A percentile compares a stretch with the other conserved stretches of the same genome.
phyloP scores from a whole-genome alignment of 1,284 basidiomycete genomes.

The Cryptococcus sp. region DNA sequence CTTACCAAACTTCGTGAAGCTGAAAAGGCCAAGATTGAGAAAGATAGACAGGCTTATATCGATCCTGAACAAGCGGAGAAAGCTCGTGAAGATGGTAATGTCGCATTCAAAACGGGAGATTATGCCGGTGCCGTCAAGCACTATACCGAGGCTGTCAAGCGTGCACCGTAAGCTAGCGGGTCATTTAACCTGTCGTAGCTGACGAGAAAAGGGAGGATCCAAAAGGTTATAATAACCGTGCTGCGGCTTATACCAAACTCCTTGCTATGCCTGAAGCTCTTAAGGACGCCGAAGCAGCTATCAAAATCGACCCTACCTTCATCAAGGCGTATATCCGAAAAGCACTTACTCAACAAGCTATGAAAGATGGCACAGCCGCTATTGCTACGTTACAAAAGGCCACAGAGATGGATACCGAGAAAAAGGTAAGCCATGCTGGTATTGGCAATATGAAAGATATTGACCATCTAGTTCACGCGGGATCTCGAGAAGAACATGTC shows the following conservation, averaged over 20 bases:
- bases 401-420: constrained; percentile 65
- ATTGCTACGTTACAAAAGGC: constrained; percentile 73
- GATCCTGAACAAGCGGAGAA: constrained; percentile 77
- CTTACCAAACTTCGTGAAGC: constrained; percentile 82
- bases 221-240: constrained; percentile 93
- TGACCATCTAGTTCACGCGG: constrained; percentile 53
- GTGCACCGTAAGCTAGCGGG: constrained; percentile 60
- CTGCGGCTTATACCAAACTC: constrained; percentile 94
- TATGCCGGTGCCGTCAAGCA: constrained; percentile 88
- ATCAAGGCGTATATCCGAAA: constrained; percentile 97
- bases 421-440: constrained; percentile 52
- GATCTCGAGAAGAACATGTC: constrained; percentile 75
- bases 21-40: constrained; percentile 74
- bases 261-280: constrained; percentile 90
- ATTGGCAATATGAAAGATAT: background rate
- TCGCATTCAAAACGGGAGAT: constrained; percentile 83
- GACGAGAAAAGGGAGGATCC: constrained; percentile 57
- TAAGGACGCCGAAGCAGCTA: constrained; percentile 91
- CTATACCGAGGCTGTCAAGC: constrained; percentile 95
- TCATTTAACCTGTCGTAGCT: background rate
- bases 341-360: constrained; percentile 74
- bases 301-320: constrained; percentile 83
- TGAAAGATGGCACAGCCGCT: constrained; percentile 89
- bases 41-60: constrained; percentile 77
- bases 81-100: constrained; percentile 89